A percentile compares a stretch with the other conserved stretches of the same genome.
These are phyloP conservation scores for Yarrowia divulgata DNA, from an alignment of 805 yeast genomes.

Conservation along the genomic window DNA sequence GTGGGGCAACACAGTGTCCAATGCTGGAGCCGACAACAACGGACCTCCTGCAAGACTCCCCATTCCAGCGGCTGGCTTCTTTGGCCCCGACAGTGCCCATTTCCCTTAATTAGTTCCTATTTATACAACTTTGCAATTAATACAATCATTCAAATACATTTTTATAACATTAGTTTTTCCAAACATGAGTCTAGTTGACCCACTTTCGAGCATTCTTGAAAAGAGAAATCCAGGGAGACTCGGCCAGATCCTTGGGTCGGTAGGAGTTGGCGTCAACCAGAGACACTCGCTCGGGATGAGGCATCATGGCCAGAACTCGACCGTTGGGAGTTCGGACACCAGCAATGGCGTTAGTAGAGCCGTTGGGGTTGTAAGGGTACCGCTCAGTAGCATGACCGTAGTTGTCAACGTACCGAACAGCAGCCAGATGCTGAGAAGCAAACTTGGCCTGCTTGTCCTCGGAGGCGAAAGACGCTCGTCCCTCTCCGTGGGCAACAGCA, in stretches of 20 bases:
- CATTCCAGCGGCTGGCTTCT: conserved; percentile 45
- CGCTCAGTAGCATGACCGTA: conserved; percentile 81
- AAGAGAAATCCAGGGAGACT: conserved; percentile 94
- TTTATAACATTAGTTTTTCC: conserved; percentile 27
- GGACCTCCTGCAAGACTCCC: conserved; percentile 17
- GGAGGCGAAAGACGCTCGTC: conserved; percentile 76
- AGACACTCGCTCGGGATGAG: conserved; percentile 96
- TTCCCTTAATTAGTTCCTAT: conserved; percentile 39
- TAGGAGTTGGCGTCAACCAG: conserved; percentile 84
- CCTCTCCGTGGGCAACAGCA: conserved; percentile 99
- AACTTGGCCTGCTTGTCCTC: conserved; percentile 59
- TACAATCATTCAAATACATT: conserved; percentile 30
- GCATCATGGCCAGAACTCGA: conserved; percentile 97
- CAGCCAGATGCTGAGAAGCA: conserved; percentile 58
- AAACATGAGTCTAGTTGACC: conserved; percentile 58
- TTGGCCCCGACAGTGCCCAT: conserved; percentile 47
- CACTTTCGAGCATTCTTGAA: conserved; percentile 93
- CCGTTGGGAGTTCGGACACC: conserved; percentile 92
- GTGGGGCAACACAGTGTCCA: conserved; percentile 57
- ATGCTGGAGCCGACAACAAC: conserved; percentile 16
- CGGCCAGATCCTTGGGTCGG: conserved; percentile 70
- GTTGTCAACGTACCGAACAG: conserved; percentile 87
- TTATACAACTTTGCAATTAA: conserved; percentile 7
- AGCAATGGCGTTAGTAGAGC: conserved; percentile 90
- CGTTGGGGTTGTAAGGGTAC: conserved; percentile 96